These are phyloP conservation scores for Eimeria acervulina DNA, from an alignment of 169 alveolate species.

Conservation along the genomic window DNA sequence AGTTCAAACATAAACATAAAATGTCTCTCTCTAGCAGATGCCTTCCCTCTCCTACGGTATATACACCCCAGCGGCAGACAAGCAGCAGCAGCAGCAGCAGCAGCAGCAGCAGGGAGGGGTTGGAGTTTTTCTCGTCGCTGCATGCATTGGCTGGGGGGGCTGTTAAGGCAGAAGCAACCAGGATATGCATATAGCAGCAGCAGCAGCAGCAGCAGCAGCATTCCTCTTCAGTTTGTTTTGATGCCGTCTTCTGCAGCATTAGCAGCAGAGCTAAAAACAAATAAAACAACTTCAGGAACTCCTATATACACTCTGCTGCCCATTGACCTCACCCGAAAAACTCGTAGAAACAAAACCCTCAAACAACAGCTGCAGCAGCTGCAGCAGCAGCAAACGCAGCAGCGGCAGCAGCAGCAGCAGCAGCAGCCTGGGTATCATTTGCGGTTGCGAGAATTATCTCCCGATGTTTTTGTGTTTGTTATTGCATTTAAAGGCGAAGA, in stretches of 20 bases:
- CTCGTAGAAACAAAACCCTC: not conserved
- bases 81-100: constrained; percentile 54
- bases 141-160: not conserved
- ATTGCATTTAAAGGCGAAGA: not conserved
- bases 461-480: not conserved
- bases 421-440: not conserved
- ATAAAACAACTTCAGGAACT: not conserved
- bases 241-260: not conserved
- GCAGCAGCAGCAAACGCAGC: no score
- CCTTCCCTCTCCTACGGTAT: not conserved
- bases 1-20: not conserved
- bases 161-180: not conserved
- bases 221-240: not conserved
- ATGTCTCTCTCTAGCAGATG: not conserved
- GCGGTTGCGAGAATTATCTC: not conserved
- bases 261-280: not conserved
- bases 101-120: not conserved
- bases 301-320: constrained; percentile 17
- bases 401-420: no score
- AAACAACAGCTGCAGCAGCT: constrained; percentile 11
- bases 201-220: not conserved
- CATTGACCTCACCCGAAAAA: not conserved
- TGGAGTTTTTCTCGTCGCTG: not conserved
- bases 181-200: not conserved
- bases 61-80: constrained; percentile 40